A percentile compares a stretch with the other conserved stretches of the same genome.
Conservation (phyloP, 192 early-diverging fungal genomes). For the Coemansia sp. region DNA sequence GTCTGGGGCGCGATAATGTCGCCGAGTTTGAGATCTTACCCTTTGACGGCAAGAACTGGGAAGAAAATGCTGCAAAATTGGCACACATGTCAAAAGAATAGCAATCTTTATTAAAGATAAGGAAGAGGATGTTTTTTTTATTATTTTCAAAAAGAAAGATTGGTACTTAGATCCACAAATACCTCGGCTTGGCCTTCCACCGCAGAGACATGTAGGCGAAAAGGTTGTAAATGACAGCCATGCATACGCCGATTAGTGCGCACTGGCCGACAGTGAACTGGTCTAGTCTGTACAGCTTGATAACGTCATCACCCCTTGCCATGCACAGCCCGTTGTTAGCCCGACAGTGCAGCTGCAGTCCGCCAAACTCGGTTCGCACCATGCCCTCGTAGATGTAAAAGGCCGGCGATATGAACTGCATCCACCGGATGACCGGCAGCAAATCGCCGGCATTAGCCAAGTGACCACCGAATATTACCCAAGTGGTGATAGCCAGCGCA, state of each 20-base stretch:
- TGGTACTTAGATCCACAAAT: conserved; percentile 41
- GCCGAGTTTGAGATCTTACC: conserved; percentile 24
- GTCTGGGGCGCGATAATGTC: conserved; percentile 40
- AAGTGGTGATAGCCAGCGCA: conserved; percentile 45
- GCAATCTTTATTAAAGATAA: not conserved
- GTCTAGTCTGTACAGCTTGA: conserved; percentile 48
- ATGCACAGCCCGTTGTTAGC: conserved; percentile 54
- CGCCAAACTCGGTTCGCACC: conserved; percentile 51
- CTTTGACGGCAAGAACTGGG: conserved; percentile 57
- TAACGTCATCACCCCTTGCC: conserved; percentile 53
- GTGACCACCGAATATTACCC: conserved; percentile 58
- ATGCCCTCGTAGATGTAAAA: conserved; percentile 59
- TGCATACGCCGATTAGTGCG: conserved; percentile 38
- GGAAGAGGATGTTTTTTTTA: no score
- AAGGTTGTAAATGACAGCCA: conserved; percentile 42
- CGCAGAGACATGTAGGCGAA: conserved; percentile 53
- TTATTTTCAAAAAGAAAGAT: not conserved
- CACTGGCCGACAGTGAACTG: conserved; percentile 54
- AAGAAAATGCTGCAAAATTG: conserved; percentile 30
- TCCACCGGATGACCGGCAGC: conserved; percentile 55
- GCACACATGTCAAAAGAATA: conserved; percentile 41
- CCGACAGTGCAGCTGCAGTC: conserved; percentile 47
- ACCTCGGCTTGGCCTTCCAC: conserved; percentile 55
- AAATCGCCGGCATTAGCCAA: conserved; percentile 54
- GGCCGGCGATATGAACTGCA: conserved; percentile 56